phyloP scores from a whole-genome alignment of 208 protist species.

The Acanthamoeba pearcei region DNA sequence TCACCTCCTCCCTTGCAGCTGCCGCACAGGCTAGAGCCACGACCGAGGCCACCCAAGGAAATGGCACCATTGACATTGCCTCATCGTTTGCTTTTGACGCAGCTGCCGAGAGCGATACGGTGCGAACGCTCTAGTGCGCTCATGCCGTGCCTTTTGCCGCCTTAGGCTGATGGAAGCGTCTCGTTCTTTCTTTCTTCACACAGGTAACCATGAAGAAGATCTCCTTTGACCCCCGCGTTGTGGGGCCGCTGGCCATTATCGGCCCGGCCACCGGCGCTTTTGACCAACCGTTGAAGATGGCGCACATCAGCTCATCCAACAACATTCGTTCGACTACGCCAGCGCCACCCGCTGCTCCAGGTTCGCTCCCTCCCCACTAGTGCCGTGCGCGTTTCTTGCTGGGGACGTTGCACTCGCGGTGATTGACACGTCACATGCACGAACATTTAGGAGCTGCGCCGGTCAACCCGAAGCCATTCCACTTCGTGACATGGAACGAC shows the following conservation, averaged over 20 bases:
- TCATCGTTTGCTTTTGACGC: slow-evolving; percentile 20
- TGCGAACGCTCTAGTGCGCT: background rate
- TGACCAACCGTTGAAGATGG: slow-evolving; percentile 41
- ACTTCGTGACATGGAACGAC: slow-evolving; percentile 62
- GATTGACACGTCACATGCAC: background rate
- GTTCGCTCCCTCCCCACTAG: background rate
- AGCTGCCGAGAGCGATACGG: background rate
- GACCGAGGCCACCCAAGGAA: background rate
- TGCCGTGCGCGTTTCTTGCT: background rate
- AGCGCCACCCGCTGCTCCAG: background rate
- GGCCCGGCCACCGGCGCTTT: slow-evolving; percentile 48
- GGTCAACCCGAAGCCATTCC: slow-evolving; percentile 45
- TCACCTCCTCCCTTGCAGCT: background rate
- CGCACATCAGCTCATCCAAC: slow-evolving; percentile 65
- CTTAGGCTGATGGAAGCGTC: too few relatives aligned
- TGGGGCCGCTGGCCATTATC: slow-evolving; percentile 58
- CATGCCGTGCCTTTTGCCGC: background rate
- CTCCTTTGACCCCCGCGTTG: slow-evolving; percentile 54
- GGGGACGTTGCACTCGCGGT: background rate
- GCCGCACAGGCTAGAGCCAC: background rate
- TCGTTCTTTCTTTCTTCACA: background rate
- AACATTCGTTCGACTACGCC: slow-evolving; percentile 42
- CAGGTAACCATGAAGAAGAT: slow-evolving; percentile 40
- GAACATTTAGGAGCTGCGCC: background rate
- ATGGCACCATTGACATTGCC: slow-evolving; percentile 19